Percentiles rank a stretch among this genome's conserved stretches.
Conservation (phyloP, 768 basidiomycete species). For the Suillus ampliporus region DNA sequence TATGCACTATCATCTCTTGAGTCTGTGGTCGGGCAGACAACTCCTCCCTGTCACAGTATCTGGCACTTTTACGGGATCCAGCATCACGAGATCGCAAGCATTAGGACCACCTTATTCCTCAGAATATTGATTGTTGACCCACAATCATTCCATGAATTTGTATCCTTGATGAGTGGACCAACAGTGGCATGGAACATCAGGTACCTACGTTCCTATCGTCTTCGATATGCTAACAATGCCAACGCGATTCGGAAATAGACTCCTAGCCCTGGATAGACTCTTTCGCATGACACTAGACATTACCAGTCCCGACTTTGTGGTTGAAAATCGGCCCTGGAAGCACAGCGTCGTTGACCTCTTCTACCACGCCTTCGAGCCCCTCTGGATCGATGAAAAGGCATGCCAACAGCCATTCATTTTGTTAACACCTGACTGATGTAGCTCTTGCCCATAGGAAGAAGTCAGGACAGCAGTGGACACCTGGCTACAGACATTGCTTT, state of each 20-base stretch:
- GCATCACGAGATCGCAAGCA: conserved; percentile 53
- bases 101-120: conserved; percentile 62
- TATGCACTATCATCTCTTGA: conserved; percentile 30
- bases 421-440: conserved; percentile 9
- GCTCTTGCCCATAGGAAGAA: conserved; percentile 58
- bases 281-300: conserved; percentile 73
- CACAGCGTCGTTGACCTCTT: conserved; percentile 65
- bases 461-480: conserved; percentile 62
- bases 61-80: conserved; percentile 77
- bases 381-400: conserved; percentile 72
- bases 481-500: conserved; percentile 63
- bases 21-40: conserved; percentile 5
- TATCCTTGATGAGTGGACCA: conserved; percentile 37
- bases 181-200: conserved; percentile 2
- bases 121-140: conserved; percentile 66
- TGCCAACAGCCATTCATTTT: conserved; percentile 18
- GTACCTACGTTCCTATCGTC: conserved; percentile 37
- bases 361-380: conserved; percentile 58
- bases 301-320: conserved; percentile 61
- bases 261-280: conserved; percentile 40
- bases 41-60: conserved; percentile 44
- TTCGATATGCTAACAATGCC: conserved; percentile 56
- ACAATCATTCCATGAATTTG: conserved; percentile 60
- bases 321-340: conserved; percentile 73
- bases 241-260: conserved; percentile 11